Percentiles rank a stretch among this genome's conserved stretches.
Conservation (phyloP, 345 rosid genomes). For the Hirschfeldia incana region DNA sequence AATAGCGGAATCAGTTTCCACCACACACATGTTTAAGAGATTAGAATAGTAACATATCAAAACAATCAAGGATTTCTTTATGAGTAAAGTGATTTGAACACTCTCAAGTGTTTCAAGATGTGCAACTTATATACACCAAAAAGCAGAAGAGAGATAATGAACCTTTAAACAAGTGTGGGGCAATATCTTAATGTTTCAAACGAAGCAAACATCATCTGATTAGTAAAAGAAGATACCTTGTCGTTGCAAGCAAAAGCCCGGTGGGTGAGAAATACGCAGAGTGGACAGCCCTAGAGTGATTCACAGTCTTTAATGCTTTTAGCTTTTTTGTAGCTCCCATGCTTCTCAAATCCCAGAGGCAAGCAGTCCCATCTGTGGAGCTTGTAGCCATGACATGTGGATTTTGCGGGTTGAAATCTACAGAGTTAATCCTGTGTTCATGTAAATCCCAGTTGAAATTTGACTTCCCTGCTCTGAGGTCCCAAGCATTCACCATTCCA, state of each 20-base stretch:
- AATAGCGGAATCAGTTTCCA: too few relatives aligned
- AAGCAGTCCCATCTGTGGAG: constrained; percentile 55
- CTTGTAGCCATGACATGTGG: constrained; percentile 72
- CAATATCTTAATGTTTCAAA: too few relatives aligned
- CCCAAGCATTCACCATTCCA: constrained; percentile 61
- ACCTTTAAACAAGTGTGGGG: too few relatives aligned
- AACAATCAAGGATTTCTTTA: too few relatives aligned
- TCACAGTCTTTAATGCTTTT: constrained; percentile 40
- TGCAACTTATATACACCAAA: too few relatives aligned
- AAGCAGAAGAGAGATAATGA: too few relatives aligned
- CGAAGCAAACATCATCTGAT: not conserved
- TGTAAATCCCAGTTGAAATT: constrained; percentile 56
- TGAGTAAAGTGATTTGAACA: too few relatives aligned
- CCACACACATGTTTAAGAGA: too few relatives aligned
- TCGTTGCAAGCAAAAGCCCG: constrained; percentile 52
- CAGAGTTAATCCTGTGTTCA: constrained; percentile 64
- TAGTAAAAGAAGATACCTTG: constrained; percentile 51
- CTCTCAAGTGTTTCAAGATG: too few relatives aligned
- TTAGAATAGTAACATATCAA: too few relatives aligned
- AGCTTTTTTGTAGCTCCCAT: constrained; percentile 47
- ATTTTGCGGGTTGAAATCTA: constrained; percentile 64
- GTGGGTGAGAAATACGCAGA: constrained; percentile 81
- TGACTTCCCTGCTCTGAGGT: constrained; percentile 58
- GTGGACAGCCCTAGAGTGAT: constrained; percentile 57
- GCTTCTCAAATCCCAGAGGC: constrained; percentile 49